Evolutionary conservation across 352 stramenopile genomes (phyloP).

Genomic region (Phytophthora sojae): DNA sequence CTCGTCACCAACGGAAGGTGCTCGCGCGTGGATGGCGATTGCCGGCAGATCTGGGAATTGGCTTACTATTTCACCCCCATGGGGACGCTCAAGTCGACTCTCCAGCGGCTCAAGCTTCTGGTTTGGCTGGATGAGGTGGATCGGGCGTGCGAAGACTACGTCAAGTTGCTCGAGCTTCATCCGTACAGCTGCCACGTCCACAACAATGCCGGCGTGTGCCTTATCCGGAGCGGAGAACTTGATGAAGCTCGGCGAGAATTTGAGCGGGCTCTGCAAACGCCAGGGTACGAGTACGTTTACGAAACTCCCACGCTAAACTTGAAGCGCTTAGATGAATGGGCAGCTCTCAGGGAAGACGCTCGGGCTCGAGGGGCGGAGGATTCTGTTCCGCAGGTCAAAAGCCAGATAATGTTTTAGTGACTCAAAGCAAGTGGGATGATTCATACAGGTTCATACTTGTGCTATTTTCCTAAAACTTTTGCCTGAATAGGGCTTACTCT

Average conservation of each 20-base stretch:
- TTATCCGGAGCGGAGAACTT: conserved; percentile 15
- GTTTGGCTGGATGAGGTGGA: conserved; percentile 19
- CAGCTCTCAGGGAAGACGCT: conserved; percentile 7
- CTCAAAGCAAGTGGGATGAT: too few species aligned
- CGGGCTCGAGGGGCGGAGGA: conserved; percentile 16
- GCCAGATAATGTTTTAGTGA: conserved; percentile 31
- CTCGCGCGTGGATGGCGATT: conserved; percentile 17
- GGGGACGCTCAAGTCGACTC: conserved; percentile 37
- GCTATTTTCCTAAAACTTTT: neutral
- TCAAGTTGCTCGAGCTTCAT: conserved; percentile 21
- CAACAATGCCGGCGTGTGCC: conserved; percentile 46
- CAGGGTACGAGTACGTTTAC: conserved; percentile 25
- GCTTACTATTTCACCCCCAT: conserved; percentile 34
- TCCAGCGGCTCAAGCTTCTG: conserved; percentile 33
- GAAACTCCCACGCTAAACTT: neutral
- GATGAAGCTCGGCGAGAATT: conserved; percentile 32
- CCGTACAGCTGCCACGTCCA: conserved; percentile 32
- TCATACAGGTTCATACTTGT: too few species aligned
- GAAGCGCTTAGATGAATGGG: neutral
- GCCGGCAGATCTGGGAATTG: conserved; percentile 27
- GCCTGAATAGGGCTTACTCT: neutral
- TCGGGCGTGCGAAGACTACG: conserved; percentile 32
- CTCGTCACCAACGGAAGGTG: conserved; percentile 15
- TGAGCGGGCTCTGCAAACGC: conserved; percentile 22
- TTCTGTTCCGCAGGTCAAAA: conserved; percentile 9